These are phyloP conservation scores for Rhazya stricta DNA, from an alignment of 257 asterid species.

Conservation along the genomic window DNA sequence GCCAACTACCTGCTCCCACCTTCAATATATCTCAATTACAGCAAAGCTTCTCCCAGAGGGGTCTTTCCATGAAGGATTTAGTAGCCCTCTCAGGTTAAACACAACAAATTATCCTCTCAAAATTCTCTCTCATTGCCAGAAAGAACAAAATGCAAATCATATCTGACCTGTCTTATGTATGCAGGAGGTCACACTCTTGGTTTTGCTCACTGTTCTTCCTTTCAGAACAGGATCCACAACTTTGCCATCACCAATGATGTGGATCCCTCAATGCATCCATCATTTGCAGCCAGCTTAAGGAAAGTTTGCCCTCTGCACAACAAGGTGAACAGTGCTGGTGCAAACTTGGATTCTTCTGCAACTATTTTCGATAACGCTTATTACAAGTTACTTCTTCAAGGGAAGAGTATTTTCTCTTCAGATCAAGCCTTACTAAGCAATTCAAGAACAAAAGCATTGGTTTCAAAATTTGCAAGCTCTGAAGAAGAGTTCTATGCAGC, in stretches of 20 bases:
- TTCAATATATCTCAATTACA: constrained; percentile 68
- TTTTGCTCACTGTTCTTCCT: constrained; percentile 81
- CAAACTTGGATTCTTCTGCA: constrained; percentile 56
- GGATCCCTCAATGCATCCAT: constrained; percentile 53
- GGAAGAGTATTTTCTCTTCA: constrained; percentile 64
- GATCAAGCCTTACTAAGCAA: constrained; percentile 58
- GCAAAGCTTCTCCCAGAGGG: constrained; percentile 78
- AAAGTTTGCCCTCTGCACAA: constrained; percentile 58
- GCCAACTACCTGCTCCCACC: constrained; percentile 66
- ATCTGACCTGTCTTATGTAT: not conserved
- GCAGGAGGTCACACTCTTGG: constrained; percentile 93
- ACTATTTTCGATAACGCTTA: constrained; percentile 61
- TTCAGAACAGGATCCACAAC: constrained; percentile 81
- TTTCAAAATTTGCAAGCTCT: constrained; percentile 48
- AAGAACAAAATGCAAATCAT: too few relatives aligned
- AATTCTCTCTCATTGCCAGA: not conserved
- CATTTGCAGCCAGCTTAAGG: constrained; percentile 54
- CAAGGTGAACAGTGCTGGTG: constrained; percentile 61
- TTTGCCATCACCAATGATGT: constrained; percentile 39
- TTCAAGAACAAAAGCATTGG: constrained; percentile 49
- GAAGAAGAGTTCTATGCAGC: constrained; percentile 47
- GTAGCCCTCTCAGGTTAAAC: constrained; percentile 69
- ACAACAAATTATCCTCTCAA: too few relatives aligned
- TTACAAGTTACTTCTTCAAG: constrained; percentile 61
- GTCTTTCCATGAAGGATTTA: constrained; percentile 58